Evolutionary conservation across 768 basidiomycete species (phyloP).

Genomic region (Suillus spraguei): DNA sequence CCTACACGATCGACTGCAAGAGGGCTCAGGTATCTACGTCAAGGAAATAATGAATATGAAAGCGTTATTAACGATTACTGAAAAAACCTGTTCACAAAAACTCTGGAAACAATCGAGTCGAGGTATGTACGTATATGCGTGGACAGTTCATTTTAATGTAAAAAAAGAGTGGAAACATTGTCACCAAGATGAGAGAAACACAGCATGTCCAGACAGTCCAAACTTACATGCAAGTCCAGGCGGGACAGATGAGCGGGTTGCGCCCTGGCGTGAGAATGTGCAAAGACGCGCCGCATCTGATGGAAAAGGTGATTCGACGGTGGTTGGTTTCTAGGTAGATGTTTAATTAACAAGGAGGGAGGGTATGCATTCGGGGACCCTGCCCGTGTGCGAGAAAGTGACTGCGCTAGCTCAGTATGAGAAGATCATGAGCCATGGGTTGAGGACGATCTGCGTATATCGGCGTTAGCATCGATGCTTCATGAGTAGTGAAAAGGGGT

Average conservation of each 20-base stretch:
- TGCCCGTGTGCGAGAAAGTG: background rate
- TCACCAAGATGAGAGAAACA: no score
- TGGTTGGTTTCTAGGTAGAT: background rate
- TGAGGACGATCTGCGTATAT: constrained; percentile 66
- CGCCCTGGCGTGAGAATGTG: constrained; percentile 2
- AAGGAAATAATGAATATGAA: no score
- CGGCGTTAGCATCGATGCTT: constrained; percentile 19
- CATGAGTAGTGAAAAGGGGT: constrained; percentile 22
- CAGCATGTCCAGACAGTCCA: no score
- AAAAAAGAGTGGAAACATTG: no score
- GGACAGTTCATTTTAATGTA: background rate
- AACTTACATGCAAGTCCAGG: no score
- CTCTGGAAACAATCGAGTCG: background rate
- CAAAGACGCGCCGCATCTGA: background rate
- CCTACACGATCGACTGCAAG: background rate
- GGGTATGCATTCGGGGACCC: background rate
- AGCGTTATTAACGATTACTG: no score
- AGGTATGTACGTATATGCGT: background rate
- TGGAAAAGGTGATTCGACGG: constrained; percentile 4
- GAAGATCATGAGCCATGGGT: constrained; percentile 90
- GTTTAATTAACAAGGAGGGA: background rate
- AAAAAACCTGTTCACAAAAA: background rate
- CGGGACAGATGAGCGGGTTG: background rate
- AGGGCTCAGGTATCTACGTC: no score
- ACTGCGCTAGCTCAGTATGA: constrained; percentile 39